These are phyloP conservation scores for Dactylonectria estremocensis DNA, from an alignment of 2,329 filamentous ascomycete species.

Conservation along the genomic window DNA sequence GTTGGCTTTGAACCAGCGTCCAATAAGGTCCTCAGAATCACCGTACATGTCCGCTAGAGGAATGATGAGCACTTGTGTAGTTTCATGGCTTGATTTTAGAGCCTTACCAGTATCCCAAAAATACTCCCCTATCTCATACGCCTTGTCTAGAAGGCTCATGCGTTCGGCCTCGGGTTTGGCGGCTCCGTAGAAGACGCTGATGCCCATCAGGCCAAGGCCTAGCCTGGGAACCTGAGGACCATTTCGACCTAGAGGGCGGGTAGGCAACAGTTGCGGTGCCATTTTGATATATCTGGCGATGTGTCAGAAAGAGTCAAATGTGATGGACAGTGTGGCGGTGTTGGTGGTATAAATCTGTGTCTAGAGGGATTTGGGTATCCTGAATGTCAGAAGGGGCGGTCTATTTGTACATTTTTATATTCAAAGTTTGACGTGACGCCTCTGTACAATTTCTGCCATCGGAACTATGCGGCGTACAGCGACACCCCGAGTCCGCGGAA, in stretches of 20 bases:
- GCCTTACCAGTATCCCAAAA: conserved; percentile 6
- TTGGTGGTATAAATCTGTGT: no score
- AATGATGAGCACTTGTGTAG: no score
- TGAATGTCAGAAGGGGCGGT: no score
- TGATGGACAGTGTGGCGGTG: no score
- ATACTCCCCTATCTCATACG: conserved; percentile 1
- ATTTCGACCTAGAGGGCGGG: conserved; percentile 6
- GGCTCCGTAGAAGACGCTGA: conserved; percentile 17
- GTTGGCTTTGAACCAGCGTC: conserved; percentile 58
- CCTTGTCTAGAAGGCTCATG: conserved; percentile 6
- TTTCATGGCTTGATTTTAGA: not conserved
- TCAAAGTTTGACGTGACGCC: no score
- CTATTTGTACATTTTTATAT: no score
- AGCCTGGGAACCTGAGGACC: conserved; percentile 11
- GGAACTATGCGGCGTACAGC: no score
- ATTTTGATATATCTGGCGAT: not conserved
- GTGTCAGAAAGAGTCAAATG: no score
- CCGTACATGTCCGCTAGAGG: conserved; percentile 52
- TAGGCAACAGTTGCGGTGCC: not conserved
- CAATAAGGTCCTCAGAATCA: conserved; percentile 60
- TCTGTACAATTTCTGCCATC: no score
- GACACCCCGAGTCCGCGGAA: no score
- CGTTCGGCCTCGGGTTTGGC: not conserved
- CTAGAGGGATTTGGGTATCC: no score
- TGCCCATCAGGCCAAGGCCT: conserved; percentile 26